A percentile compares a stretch with the other conserved stretches of the same genome.
phyloP scores from a whole-genome alignment of 495 filamentous ascomycete species.

The Collariella sp. region DNA sequence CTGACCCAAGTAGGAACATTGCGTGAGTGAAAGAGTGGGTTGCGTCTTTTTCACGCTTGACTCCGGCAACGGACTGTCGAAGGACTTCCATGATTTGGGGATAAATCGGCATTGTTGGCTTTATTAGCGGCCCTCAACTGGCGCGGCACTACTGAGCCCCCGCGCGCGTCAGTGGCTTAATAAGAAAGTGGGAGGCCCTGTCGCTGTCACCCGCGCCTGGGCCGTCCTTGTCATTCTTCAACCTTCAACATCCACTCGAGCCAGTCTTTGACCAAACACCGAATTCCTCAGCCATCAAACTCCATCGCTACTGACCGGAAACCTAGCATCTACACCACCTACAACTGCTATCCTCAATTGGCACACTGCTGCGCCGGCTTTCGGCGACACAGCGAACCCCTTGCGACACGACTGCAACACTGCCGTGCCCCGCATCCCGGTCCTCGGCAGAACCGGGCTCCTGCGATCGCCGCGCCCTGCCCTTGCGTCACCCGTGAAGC shows the following conservation, averaged over 20 bases:
- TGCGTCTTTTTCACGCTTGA: conserved; percentile 18
- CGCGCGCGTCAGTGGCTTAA: conserved; percentile 5
- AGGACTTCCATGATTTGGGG: not conserved
- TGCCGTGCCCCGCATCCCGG: not conserved
- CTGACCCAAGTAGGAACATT: not conserved
- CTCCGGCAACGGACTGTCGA: conserved; percentile 4
- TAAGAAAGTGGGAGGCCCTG: not conserved
- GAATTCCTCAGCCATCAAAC: not conserved
- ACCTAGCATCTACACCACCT: not conserved
- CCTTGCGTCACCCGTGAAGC: not conserved
- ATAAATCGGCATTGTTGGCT: not conserved
- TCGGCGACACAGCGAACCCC: not conserved
- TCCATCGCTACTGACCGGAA: not conserved
- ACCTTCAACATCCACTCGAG: not conserved
- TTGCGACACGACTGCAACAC: not conserved
- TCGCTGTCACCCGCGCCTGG: not conserved
- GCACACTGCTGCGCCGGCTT: not conserved
- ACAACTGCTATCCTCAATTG: not conserved
- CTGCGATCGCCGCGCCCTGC: not conserved
- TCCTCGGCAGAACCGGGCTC: not conserved
- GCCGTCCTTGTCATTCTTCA: not conserved
- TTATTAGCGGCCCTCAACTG: not conserved
- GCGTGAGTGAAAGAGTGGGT: conserved; percentile 17
- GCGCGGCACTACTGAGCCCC: not conserved
- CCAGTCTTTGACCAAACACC: not conserved